These are phyloP conservation scores for Graphiopsis chlorocephala DNA, from an alignment of 2,329 filamentous ascomycete genomes.

Conservation along the genomic window DNA sequence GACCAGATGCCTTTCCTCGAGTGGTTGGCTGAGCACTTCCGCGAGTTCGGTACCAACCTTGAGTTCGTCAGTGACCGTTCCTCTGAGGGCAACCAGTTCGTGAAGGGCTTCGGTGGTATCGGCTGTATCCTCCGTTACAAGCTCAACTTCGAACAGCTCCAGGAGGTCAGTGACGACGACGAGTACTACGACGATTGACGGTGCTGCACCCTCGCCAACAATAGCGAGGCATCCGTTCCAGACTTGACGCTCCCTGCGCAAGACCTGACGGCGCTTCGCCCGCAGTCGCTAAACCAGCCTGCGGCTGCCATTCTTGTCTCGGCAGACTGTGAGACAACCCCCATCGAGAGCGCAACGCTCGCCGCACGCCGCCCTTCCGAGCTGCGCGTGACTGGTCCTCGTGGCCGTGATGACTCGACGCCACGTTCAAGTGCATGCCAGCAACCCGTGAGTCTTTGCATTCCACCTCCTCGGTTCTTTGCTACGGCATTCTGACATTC, in stretches of 20 bases:
- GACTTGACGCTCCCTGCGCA: slow-evolving; percentile 44
- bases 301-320: slow-evolving; percentile 29
- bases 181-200: slow-evolving; percentile 90
- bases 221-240: slow-evolving; percentile 79
- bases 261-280: slow-evolving; percentile 55
- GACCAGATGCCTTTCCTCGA: slow-evolving; percentile 93
- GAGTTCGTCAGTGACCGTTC: slow-evolving; percentile 98
- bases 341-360: not conserved
- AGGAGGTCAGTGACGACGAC: slow-evolving; percentile 73
- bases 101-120: slow-evolving; percentile 98
- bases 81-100: slow-evolving; percentile 98
- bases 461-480: no score
- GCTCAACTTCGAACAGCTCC: slow-evolving; percentile 99
- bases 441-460: slow-evolving; percentile 3
- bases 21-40: slow-evolving; percentile 98
- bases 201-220: slow-evolving; percentile 58
- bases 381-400: slow-evolving; percentile 16
- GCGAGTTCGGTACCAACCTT: slow-evolving; percentile 90
- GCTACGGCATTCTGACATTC: not conserved
- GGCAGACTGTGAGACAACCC: slow-evolving; percentile 23
- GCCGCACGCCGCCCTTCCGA: slow-evolving; percentile 9
- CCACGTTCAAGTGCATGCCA: slow-evolving; percentile 1
- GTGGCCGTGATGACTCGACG: slow-evolving; percentile 5
- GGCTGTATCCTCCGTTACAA: slow-evolving; percentile 97
- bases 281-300: slow-evolving; percentile 21